A percentile compares a stretch with the other conserved stretches of the same genome.
Evolutionary conservation across 2,329 filamentous ascomycete species (phyloP).

Genomic region (Colletotrichum spaethianum): DNA sequence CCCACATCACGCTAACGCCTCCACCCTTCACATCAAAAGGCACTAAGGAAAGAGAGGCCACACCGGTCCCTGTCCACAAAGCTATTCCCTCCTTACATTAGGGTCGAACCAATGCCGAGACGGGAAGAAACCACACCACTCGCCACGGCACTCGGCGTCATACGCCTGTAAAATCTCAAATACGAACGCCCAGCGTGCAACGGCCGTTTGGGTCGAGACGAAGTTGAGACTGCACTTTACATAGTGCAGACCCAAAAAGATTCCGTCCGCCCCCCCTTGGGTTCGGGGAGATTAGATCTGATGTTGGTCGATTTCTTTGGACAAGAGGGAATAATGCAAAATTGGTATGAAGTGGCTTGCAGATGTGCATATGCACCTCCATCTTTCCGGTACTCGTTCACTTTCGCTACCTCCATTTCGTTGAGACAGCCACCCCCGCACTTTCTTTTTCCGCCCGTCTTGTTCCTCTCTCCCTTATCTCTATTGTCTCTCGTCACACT

Average conservation of each 20-base stretch:
- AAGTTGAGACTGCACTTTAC: too few species aligned
- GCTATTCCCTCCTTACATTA: neutral
- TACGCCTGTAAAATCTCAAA: neutral
- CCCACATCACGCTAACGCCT: neutral
- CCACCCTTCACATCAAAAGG: neutral
- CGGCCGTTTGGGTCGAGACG: neutral
- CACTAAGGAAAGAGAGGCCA: neutral
- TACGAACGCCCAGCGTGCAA: neutral
- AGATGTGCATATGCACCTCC: constrained; percentile 6
- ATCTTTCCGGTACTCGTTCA: neutral
- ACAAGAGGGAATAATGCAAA: neutral
- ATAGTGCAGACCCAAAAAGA: too few species aligned
- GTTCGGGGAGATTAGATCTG: neutral
- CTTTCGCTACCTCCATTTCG: neutral
- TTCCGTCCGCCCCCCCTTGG: too few species aligned
- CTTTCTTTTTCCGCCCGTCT: constrained; percentile 10
- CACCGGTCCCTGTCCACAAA: neutral
- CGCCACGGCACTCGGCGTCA: too few species aligned
- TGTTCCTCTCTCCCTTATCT: neutral
- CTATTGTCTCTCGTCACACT: neutral
- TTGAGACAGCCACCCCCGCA: neutral
- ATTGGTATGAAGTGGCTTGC: neutral
- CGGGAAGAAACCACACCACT: neutral
- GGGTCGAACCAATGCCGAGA: neutral
- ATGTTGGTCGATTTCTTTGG: neutral